A percentile compares a stretch with the other conserved stretches of the same genome.
Conservation (phyloP, 2,329 filamentous ascomycete genomes). For the Lasiodiplodia sp. region DNA sequence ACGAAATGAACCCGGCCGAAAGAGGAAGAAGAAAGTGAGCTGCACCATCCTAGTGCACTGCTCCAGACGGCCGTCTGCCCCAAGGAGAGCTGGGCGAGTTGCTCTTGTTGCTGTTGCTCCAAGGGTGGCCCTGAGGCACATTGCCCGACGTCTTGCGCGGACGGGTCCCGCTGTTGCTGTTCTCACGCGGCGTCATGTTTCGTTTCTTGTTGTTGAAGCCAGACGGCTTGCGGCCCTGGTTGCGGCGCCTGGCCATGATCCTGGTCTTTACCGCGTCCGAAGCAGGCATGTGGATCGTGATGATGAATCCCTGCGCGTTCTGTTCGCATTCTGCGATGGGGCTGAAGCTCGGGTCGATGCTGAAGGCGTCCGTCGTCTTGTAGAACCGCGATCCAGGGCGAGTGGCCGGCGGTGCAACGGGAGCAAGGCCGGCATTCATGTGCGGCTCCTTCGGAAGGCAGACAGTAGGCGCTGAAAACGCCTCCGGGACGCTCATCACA, state of each 20-base stretch:
- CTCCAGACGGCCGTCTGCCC: conserved; percentile 20
- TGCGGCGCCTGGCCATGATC: conserved; percentile 16
- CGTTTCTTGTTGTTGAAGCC: conserved; percentile 27
- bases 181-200: conserved; percentile 19
- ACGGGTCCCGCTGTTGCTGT: conserved; percentile 23
- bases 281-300: conserved; percentile 18
- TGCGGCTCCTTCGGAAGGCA: conserved; percentile 23
- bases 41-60: conserved; percentile 16
- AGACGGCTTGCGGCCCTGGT: conserved; percentile 18
- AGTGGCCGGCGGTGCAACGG: neutral
- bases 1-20: conserved; percentile 17
- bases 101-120: conserved; percentile 27
- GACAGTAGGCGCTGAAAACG: conserved; percentile 26
- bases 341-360: conserved; percentile 8
- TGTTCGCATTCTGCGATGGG: conserved; percentile 15
- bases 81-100: conserved; percentile 22
- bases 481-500: conserved; percentile 27
- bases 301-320: conserved; percentile 21
- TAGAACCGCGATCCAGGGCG: conserved; percentile 27
- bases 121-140: conserved; percentile 18
- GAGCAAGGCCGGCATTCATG: conserved; percentile 21
- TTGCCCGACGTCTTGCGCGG: conserved; percentile 22
- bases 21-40: conserved; percentile 18
- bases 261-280: conserved; percentile 19
- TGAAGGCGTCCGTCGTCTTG: conserved; percentile 23